Base-by-base conservation (phyloP, 495 filamentous ascomycete genomes). In the Aspergillus carlsbadensis region DNA sequence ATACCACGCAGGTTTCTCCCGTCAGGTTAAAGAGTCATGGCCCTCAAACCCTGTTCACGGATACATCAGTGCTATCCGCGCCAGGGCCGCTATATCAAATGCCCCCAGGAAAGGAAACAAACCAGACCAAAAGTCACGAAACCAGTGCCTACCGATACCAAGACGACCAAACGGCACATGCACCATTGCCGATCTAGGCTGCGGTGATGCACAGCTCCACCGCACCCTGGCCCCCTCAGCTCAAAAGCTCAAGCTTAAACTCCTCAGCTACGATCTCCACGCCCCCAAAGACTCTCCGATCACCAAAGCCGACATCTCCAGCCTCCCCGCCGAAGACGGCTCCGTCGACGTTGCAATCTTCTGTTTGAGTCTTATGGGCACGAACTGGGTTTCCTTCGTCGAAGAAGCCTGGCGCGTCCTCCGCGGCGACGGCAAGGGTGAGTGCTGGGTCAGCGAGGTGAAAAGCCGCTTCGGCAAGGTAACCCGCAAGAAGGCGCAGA, bases 351-450 rank as follows among this genome's bases (percentile, higher is more conserved):
- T 98, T 14, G 88, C 89, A 7, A 82, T 98, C 50, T 96, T 97
- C 76, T 98, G 94, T 72, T 78, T 98, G 20, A 93, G 93, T 53
- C 81, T 98, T 37, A 98, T 98, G 94, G 94, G 95, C 61, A 98
- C 94, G 14, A 98, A 98, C 73, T 98, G 94, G 91, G 79, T 96
- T 18, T 85, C 89, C 56, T 97, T 97, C 65, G 81, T 98, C 55
- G 92, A 96, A 64, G 94, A 98, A 72, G 91, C 92, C n/a, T 92
- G 87, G 71, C 82, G 94, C 17, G 77, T 98, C 10, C 76, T 98
- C 58, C 83, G 89, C 52, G 53, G 73, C 17, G 78, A 81, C 40
- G 94, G 92, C 82, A 89, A 88, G 64, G 94, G 94, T 52, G 94
- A 98, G 75, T 81, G 94, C 43, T 98, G 94, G 94, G 82, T 98